Conservation (phyloP, 2,329 filamentous ascomycete genomes). For the Colletotrichum phormii region DNA sequence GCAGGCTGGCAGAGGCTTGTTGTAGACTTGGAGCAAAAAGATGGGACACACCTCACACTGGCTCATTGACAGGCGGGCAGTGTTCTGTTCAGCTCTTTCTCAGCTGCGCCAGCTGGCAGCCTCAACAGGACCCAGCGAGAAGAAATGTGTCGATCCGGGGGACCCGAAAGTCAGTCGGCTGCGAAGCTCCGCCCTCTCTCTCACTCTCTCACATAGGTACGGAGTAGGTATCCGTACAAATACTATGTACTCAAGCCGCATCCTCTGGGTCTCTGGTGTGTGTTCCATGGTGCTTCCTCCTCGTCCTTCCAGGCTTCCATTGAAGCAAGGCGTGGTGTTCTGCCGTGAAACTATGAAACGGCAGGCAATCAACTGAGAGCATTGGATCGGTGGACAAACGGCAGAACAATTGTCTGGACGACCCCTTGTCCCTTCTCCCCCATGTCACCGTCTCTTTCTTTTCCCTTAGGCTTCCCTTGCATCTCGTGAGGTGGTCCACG, state of each 20-base stretch:
- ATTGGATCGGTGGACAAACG: neutral
- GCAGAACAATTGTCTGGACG: neutral
- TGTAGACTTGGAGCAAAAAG: neutral
- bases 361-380: neutral
- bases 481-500: neutral
- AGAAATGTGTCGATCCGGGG: constrained; percentile 1
- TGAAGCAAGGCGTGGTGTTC: neutral
- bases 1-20: neutral
- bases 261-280: neutral
- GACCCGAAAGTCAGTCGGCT: neutral
- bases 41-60: neutral
- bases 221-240: no score
- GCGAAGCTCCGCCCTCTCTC: neutral
- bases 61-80: neutral
- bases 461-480: neutral
- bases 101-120: neutral
- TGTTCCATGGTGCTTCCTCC: neutral
- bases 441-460: neutral
- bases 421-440: neutral
- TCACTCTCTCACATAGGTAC: no score
- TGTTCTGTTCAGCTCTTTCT: neutral
- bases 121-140: neutral
- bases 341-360: neutral
- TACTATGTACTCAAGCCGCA: neutral
- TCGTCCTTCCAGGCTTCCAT: neutral